Evolutionary conservation across 768 basidiomycete species (phyloP).

Genomic region (Lentinus tigrinus): DNA sequence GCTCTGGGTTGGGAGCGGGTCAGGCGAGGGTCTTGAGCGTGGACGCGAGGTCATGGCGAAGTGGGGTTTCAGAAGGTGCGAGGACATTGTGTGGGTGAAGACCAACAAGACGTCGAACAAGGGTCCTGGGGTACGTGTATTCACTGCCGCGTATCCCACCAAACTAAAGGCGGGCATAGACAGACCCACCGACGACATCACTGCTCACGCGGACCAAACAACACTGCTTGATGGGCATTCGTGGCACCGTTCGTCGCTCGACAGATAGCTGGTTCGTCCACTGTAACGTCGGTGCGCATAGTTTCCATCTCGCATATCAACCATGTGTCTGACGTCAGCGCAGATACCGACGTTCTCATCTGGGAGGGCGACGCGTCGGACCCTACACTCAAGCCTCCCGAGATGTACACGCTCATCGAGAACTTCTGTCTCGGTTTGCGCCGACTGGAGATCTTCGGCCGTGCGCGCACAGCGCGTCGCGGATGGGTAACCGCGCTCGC

Average conservation of each 20-base stretch:
- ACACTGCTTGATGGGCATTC: constrained; percentile 96
- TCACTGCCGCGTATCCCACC: not conserved
- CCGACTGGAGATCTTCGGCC: constrained; percentile 87
- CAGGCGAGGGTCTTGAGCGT: constrained; percentile 85
- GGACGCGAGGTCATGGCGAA: constrained; percentile 87
- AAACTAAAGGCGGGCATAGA: constrained; percentile 41
- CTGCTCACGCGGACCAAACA: constrained; percentile 89
- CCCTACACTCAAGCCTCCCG: constrained; percentile 86
- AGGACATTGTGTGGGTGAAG: constrained; percentile 99
- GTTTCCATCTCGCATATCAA: constrained; percentile 7
- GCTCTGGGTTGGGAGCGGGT: constrained; percentile 93
- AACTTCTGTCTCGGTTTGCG: constrained; percentile 95
- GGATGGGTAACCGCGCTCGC: constrained; percentile 92
- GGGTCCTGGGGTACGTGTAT: constrained; percentile 62
- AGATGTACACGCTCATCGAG: constrained; percentile 94
- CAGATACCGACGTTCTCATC: constrained; percentile 94
- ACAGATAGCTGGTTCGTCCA: constrained; percentile 97
- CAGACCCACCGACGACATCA: constrained; percentile 82
- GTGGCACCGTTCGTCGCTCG: constrained; percentile 91
- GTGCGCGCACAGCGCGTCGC: constrained; percentile 62
- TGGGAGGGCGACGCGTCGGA: constrained; percentile 92
- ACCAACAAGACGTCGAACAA: constrained; percentile 74
- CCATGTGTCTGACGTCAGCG: constrained; percentile 3
- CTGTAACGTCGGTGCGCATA: constrained; percentile 84
- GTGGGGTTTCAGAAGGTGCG: constrained; percentile 95